Evolutionary conservation across 176 grass and related monocot genomes (phyloP).

Genomic region (Chloris gayana): DNA sequence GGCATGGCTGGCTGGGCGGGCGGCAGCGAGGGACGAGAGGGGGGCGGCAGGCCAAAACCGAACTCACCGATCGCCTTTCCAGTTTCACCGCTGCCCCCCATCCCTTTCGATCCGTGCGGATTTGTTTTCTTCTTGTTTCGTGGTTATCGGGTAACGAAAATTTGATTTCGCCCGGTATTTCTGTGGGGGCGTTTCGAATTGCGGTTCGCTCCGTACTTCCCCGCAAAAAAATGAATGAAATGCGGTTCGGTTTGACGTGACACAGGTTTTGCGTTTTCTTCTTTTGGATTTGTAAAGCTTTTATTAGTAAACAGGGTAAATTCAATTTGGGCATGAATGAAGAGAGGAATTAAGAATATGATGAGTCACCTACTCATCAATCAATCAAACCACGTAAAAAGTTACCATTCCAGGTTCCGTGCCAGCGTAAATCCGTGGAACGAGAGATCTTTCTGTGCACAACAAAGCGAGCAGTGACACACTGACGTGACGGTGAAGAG

Average conservation of each 20-base stretch:
- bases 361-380: neutral
- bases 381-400: neutral
- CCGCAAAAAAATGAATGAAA: too few relatives aligned
- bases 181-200: neutral
- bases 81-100: neutral
- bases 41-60: neutral
- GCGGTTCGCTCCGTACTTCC: neutral
- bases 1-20: conserved; percentile 10
- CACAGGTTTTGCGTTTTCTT: neutral
- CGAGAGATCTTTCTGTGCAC: too few relatives aligned
- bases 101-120: neutral
- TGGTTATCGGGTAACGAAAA: neutral
- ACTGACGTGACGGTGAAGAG: neutral
- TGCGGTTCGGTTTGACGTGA: neutral
- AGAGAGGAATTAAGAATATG: neutral
- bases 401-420: neutral
- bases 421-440: too few relatives aligned
- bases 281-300: neutral
- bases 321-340: neutral
- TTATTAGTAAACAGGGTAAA: neutral
- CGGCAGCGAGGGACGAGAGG: neutral
- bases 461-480: neutral
- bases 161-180: neutral
- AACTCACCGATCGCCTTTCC: neutral
- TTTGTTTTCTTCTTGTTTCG: neutral